Percentiles rank a stretch among this genome's conserved stretches.
phyloP scores from a whole-genome alignment of 768 basidiomycete genomes.

The Russula abietina region DNA sequence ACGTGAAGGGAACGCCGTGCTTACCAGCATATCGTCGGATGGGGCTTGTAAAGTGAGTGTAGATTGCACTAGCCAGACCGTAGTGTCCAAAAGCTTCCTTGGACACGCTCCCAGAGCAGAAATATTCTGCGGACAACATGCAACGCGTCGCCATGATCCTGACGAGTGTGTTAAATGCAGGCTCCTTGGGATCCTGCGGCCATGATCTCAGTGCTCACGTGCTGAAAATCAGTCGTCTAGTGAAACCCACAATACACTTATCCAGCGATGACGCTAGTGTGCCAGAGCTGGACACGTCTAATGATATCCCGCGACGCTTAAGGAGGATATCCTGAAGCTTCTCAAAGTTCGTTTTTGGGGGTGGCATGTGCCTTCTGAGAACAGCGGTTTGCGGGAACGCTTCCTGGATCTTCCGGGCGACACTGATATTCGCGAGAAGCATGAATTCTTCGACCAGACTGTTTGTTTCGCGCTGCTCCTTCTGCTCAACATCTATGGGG shows the following conservation, averaged over 20 bases:
- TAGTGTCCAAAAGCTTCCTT: slow-evolving; percentile 95
- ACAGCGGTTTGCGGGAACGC: slow-evolving; percentile 96
- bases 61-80: slow-evolving; percentile 93
- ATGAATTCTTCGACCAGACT: slow-evolving; percentile 98
- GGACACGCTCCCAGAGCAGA: slow-evolving; percentile 90
- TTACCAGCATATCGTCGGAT: slow-evolving; percentile 92
- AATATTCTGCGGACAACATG: slow-evolving; percentile 98
- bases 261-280: slow-evolving; percentile 87
- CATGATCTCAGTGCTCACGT: neutral
- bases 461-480: slow-evolving; percentile 88
- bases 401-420: slow-evolving; percentile 87
- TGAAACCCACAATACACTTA: slow-evolving; percentile 63
- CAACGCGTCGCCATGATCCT: slow-evolving; percentile 99
- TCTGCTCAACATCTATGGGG: slow-evolving; percentile 96
- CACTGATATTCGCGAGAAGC: slow-evolving; percentile 94
- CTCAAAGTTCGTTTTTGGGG: slow-evolving; percentile 91
- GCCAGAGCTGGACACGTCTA: slow-evolving; percentile 89
- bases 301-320: slow-evolving; percentile 73
- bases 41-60: slow-evolving; percentile 98
- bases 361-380: slow-evolving; percentile 83
- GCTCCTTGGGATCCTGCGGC: slow-evolving; percentile 67
- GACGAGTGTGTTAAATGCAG: slow-evolving; percentile 94
- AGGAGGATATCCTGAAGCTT: slow-evolving; percentile 86
- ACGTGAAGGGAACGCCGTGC: slow-evolving; percentile 22
- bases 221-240: slow-evolving; percentile 16